A percentile compares a stretch with the other conserved stretches of the same genome.
Conservation (phyloP, 495 filamentous ascomycete genomes). For the Amphirosellinia nigrospora region DNA sequence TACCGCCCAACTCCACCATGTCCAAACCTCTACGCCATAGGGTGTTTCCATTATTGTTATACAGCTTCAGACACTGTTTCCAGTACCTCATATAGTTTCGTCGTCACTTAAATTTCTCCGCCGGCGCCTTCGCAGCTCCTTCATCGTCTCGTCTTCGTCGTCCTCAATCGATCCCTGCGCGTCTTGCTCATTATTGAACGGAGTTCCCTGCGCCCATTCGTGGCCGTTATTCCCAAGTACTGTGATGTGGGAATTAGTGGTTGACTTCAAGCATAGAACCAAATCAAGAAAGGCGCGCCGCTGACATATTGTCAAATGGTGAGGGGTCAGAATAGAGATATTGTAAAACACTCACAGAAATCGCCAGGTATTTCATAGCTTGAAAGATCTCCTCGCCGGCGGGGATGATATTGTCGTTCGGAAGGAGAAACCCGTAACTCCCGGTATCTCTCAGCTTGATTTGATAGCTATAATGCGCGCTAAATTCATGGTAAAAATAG, state of each 20-base stretch:
- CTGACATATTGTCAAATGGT: not conserved
- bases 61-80: not conserved
- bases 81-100: not conserved
- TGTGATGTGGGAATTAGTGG: conserved; percentile 5
- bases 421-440: conserved; percentile 91
- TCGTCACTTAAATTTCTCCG: conserved; percentile 16
- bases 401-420: conserved; percentile 84
- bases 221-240: conserved; percentile 65
- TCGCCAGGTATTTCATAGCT: conserved; percentile 78
- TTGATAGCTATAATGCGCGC: conserved; percentile 86
- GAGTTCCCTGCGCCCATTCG: conserved; percentile 42
- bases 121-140: conserved; percentile 33
- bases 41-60: conserved; percentile 4
- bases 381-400: conserved; percentile 86
- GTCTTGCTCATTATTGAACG: not conserved
- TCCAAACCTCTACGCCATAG: conserved; percentile 10
- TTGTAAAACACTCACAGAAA: conserved; percentile 48
- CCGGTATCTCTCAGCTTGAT: conserved; percentile 95
- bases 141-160: conserved; percentile 13
- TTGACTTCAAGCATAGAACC: not conserved
- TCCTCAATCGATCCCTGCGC: conserved; percentile 17
- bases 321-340: conserved; percentile 37
- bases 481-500: conserved; percentile 92
- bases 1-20: not conserved
- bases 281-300: not conserved